These are phyloP conservation scores for Ambrosiella cleistominuta DNA, from an alignment of 2,329 filamentous ascomycete genomes.

Conservation along the genomic window DNA sequence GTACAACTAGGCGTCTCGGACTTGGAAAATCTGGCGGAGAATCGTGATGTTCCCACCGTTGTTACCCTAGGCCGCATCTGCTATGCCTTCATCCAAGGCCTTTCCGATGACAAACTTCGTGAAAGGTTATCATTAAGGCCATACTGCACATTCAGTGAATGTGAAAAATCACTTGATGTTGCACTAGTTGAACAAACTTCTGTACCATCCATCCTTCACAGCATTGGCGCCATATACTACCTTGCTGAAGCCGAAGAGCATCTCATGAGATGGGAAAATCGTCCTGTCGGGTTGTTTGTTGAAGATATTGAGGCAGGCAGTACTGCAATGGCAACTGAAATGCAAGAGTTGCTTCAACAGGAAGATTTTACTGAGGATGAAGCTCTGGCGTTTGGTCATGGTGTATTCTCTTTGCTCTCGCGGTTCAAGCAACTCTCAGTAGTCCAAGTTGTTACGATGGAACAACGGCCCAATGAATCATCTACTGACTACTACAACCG, in stretches of 20 bases:
- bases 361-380: neutral
- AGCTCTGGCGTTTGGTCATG: neutral
- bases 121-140: constrained; percentile 2
- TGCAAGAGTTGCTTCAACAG: constrained; percentile 1
- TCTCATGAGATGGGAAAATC: constrained; percentile 7
- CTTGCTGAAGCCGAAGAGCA: constrained; percentile 8
- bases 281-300: constrained; percentile 2
- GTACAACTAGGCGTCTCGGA: constrained; percentile 8
- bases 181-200: neutral
- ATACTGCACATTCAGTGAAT: constrained; percentile 2
- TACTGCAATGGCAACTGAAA: constrained; percentile 1
- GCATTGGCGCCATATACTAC: constrained; percentile 4
- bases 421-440: constrained; percentile 12
- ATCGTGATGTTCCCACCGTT: neutral
- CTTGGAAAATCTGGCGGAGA: constrained; percentile 1
- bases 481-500: constrained; percentile 21
- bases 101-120: constrained; percentile 2
- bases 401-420: constrained; percentile 4
- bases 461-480: constrained; percentile 10
- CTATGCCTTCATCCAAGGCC: constrained; percentile 10
- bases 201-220: neutral
- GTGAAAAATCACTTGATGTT: constrained; percentile 1
- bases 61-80: constrained; percentile 10
- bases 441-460: constrained; percentile 10
- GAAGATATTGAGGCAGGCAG: constrained; percentile 3